These are phyloP conservation scores for Curvularia verruculosa DNA, from an alignment of 2,329 filamentous ascomycete species.

Conservation along the genomic window DNA sequence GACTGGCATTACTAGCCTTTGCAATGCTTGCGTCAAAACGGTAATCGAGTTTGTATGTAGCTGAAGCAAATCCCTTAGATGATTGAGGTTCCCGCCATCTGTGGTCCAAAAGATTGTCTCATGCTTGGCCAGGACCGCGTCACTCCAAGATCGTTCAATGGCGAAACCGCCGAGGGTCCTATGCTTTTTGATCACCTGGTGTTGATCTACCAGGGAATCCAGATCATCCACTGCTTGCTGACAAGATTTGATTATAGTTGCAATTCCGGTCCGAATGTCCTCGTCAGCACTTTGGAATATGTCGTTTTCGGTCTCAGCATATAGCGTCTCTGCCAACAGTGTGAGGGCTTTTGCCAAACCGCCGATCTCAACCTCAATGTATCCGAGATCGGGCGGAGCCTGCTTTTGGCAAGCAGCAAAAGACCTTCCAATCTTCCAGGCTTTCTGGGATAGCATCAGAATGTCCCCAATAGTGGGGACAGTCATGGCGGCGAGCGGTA, in stretches of 20 bases:
- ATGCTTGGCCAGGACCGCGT: conserved; percentile 51
- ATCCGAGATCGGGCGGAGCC: conserved; percentile 51
- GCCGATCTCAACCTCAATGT: conserved; percentile 52
- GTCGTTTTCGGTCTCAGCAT: conserved; percentile 42
- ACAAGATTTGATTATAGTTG: conserved; percentile 49
- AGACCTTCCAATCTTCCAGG: conserved; percentile 54
- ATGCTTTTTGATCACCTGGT: conserved; percentile 53
- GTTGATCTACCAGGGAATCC: conserved; percentile 53
- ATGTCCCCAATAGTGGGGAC: conserved; percentile 52
- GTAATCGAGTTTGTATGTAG: conserved; percentile 53
- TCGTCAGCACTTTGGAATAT: conserved; percentile 46
- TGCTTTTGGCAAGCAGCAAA: conserved; percentile 51
- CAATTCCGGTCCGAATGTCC: conserved; percentile 47
- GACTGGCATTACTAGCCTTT: conserved; percentile 41
- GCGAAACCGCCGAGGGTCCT: conserved; percentile 50
- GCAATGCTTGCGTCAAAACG: conserved; percentile 50
- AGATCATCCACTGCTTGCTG: conserved; percentile 51
- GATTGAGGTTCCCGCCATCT: conserved; percentile 51
- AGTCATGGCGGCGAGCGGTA: conserved; percentile 30
- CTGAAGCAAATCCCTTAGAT: conserved; percentile 50
- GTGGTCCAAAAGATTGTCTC: conserved; percentile 55
- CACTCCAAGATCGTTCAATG: conserved; percentile 54
- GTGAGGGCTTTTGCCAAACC: conserved; percentile 53
- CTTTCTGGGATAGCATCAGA: conserved; percentile 54
- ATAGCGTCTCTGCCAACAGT: conserved; percentile 54